Percentiles rank a stretch among this genome's conserved stretches.
Evolutionary conservation across 768 basidiomycete species (phyloP).

Genomic region (Termitomyces sp.): DNA sequence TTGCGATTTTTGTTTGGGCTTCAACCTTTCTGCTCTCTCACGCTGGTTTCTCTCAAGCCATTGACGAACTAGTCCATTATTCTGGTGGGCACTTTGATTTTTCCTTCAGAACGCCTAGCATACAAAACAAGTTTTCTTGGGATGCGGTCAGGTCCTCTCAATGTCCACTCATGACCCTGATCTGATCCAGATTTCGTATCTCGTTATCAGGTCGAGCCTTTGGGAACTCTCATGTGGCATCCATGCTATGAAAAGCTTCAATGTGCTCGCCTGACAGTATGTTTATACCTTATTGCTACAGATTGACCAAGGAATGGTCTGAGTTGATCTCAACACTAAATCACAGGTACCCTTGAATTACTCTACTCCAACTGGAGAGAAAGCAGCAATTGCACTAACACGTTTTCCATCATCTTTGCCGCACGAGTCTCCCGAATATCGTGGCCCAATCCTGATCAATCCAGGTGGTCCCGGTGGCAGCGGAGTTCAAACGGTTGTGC

Average conservation of each 20-base stretch:
- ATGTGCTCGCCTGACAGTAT: conserved; percentile 31
- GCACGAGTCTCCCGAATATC: conserved; percentile 27
- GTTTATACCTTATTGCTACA: not conserved
- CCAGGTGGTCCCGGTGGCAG: conserved; percentile 49
- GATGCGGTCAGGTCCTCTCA: not conserved
- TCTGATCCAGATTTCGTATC: too few species aligned
- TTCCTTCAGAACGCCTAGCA: not conserved
- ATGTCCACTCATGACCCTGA: not conserved
- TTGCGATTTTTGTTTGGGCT: not conserved
- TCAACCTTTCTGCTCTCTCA: not conserved
- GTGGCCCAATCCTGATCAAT: conserved; percentile 43
- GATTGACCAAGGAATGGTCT: not conserved
- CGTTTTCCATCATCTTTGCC: conserved; percentile 35
- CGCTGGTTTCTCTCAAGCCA: not conserved
- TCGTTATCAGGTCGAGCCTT: conserved; percentile 15
- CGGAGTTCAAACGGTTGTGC: conserved; percentile 31
- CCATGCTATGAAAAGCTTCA: conserved; percentile 23
- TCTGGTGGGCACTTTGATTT: not conserved
- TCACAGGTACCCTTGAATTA: conserved; percentile 45
- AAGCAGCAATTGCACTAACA: conserved; percentile 39
- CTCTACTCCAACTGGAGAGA: conserved; percentile 32
- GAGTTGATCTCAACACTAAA: not conserved
- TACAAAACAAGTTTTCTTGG: conserved; percentile 5
- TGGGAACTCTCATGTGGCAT: conserved; percentile 19
- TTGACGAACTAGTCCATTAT: not conserved